Base-by-base conservation (phyloP, 139 green algal species). In the Nannochloris sp. region DNA sequence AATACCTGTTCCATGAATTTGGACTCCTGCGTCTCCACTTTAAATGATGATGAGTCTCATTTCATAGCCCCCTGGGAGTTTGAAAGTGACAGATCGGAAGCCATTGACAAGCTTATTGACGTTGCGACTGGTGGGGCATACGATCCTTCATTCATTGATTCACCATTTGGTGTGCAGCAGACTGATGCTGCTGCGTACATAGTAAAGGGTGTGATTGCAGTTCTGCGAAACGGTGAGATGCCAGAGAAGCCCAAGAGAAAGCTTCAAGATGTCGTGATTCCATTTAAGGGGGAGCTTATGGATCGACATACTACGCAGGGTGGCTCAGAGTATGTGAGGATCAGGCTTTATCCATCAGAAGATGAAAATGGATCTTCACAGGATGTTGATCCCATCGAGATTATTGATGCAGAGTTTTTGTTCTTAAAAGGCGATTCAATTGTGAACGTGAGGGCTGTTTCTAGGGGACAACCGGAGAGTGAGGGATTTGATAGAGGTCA, bases 401-500 rank as follows among this genome's bases (percentile, higher is more conserved):
- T 84, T 0, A 69, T 83, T 4, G 80, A 86, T 59, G 71, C 63
- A n/a, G 80, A 86, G 50, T 86, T 86, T 36, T 62, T 83, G 9
- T 86, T 86, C 37, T 40, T 78, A 6, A 3, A 56, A 56, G 69
- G 71, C 29, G 77, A 84, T 59, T 69, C 62, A 56, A 66, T 84
- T 16, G 70, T 80, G 20, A 57, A 76, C 25, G 48, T 81, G 49
- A 43, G 77, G 1, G 67, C 61, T 14, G 29, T 64, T n/a, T 79
- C 71, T 1, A 55, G 74, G 1, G 71, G 44, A 13, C 16, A 60
- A 44, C 67, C 67, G 2, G 40, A 40, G 29, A 53, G 28, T 16
- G 20, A 16, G 14, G 20, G n/a, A 17, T 25, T 64, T 25, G 14
- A 36, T 6, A 57, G 36, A 29, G 63, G 73, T 56, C 43, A 66